A percentile compares a stretch with the other conserved stretches of the same genome.
phyloP scores from a whole-genome alignment of 257 asterid species.

The Orobanche coerulescens region DNA sequence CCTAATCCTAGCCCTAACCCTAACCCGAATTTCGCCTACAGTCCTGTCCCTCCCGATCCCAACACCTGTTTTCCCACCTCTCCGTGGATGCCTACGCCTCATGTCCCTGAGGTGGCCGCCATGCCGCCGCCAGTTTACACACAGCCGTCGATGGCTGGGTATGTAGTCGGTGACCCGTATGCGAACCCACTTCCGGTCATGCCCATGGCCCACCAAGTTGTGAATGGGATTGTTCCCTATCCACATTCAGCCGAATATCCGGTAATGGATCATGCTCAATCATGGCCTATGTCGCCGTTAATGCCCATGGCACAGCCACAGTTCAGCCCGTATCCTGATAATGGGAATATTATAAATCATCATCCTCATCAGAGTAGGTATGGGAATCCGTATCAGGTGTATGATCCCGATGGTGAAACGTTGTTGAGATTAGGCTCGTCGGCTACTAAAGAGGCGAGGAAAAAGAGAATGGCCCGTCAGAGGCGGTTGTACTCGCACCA shows the following conservation, averaged over 20 bases:
- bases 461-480: slow-evolving; percentile 93
- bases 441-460: slow-evolving; percentile 84
- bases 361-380: slow-evolving; percentile 24
- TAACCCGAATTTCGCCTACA: slow-evolving; percentile 26
- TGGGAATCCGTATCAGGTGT: slow-evolving; percentile 38
- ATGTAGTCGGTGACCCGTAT: slow-evolving; percentile 27
- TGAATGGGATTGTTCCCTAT: slow-evolving; percentile 38
- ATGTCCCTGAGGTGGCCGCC: too few species aligned
- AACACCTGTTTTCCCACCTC: slow-evolving; percentile 22
- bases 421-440: slow-evolving; percentile 47
- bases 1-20: slow-evolving; percentile 25
- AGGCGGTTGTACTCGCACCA: slow-evolving; percentile 42
- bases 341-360: slow-evolving; percentile 18
- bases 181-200: slow-evolving; percentile 19
- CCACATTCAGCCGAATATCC: slow-evolving; percentile 30
- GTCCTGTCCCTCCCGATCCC: slow-evolving; percentile 21
- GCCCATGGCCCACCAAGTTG: slow-evolving; percentile 27
- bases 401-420: slow-evolving; percentile 42
- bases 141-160: slow-evolving; percentile 18
- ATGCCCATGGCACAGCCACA: slow-evolving; percentile 29
- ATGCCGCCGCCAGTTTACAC: background rate
- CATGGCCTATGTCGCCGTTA: slow-evolving; percentile 39
- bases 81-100: slow-evolving; percentile 32
- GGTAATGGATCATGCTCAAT: slow-evolving; percentile 37
- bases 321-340: slow-evolving; percentile 31